A percentile compares a stretch with the other conserved stretches of the same genome.
phyloP scores from a whole-genome alignment of 169 alveolate genomes.

The Babesia microti region DNA sequence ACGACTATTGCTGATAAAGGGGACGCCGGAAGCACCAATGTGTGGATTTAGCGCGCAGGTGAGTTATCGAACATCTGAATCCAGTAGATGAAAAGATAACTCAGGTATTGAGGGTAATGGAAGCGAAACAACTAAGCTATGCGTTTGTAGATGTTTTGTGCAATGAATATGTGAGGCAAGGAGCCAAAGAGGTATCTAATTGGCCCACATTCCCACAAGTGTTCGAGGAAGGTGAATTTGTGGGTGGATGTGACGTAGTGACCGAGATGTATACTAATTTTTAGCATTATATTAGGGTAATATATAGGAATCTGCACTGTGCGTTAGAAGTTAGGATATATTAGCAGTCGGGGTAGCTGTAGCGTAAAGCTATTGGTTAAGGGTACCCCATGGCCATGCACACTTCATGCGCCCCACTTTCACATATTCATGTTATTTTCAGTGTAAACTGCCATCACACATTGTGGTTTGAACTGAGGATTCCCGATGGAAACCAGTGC shows the following conservation, averaged over 20 bases:
- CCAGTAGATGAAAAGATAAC: neutral
- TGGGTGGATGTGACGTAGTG: slow-evolving; percentile 83
- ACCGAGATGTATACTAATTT: slow-evolving; percentile 75
- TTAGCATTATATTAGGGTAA: no score
- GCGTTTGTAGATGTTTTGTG: slow-evolving; percentile 38
- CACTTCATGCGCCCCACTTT: no score
- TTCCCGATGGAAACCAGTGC: no score
- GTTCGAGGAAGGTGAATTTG: slow-evolving; percentile 19
- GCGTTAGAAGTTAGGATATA: no score
- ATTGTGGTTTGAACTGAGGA: no score
- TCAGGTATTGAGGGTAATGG: neutral
- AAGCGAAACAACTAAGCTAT: slow-evolving; percentile 2
- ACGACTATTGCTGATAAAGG: slow-evolving; percentile 50
- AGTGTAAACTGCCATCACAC: no score
- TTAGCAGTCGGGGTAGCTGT: no score
- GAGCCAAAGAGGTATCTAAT: slow-evolving; percentile 33
- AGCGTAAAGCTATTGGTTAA: no score
- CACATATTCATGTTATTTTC: no score
- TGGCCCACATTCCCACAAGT: slow-evolving; percentile 62
- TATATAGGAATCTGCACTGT: no score
- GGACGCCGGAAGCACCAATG: slow-evolving; percentile 62
- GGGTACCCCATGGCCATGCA: no score
- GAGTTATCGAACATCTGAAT: neutral
- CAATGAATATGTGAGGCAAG: slow-evolving; percentile 33
- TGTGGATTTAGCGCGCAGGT: slow-evolving; percentile 62